Evolutionary conservation across 1,284 basidiomycete species (phyloP).

Genomic region (Ceratobasidium sp.): DNA sequence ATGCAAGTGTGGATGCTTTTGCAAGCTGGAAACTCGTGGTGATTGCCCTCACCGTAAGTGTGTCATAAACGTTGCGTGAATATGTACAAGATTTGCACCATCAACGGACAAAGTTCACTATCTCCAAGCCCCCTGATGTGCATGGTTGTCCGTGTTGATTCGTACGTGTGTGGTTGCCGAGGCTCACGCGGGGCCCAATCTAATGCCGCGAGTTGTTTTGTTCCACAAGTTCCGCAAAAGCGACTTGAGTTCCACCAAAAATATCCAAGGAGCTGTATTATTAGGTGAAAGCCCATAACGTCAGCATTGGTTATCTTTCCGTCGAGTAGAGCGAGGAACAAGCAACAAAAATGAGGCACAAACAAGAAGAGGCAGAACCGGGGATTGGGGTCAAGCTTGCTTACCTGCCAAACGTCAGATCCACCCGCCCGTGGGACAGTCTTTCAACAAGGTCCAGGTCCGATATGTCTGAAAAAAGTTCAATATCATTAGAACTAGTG

Average conservation of each 20-base stretch:
- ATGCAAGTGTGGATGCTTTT: neutral
- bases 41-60: neutral
- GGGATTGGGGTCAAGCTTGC: slow-evolving; percentile 48
- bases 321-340: slow-evolving; percentile 11
- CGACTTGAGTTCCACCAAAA: slow-evolving; percentile 80
- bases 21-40: neutral
- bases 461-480: slow-evolving; percentile 67
- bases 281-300: slow-evolving; percentile 25
- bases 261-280: slow-evolving; percentile 77
- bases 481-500: neutral
- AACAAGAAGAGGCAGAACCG: neutral
- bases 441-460: slow-evolving; percentile 87
- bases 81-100: slow-evolving; percentile 15
- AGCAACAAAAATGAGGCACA: neutral
- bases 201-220: slow-evolving; percentile 27
- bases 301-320: slow-evolving; percentile 14
- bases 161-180: neutral
- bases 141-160: neutral
- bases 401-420: slow-evolving; percentile 95
- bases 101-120: slow-evolving; percentile 15
- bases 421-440: slow-evolving; percentile 87
- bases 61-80: slow-evolving; percentile 3
- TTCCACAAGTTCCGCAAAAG: slow-evolving; percentile 73
- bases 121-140: neutral
- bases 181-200: neutral